Percentiles rank a stretch among this genome's conserved stretches.
phyloP scores from a whole-genome alignment of 139 green algal species.

The Volvox reticuliferus region DNA sequence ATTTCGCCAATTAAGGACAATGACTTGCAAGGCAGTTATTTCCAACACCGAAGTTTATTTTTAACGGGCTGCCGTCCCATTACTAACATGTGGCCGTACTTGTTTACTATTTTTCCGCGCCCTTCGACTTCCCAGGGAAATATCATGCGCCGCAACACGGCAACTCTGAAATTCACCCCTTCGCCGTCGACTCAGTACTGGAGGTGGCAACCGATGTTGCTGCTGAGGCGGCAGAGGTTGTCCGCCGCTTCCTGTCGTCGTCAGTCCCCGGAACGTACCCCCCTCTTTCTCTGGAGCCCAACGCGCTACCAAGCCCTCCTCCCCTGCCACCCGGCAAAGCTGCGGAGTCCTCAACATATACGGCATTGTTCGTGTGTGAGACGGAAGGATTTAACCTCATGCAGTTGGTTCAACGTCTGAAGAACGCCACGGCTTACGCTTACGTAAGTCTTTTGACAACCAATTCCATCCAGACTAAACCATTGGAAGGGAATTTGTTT shows the following conservation, averaged over 20 bases:
- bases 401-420: neutral
- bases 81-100: no score
- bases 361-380: neutral
- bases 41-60: no score
- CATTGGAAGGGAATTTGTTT: no score
- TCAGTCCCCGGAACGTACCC: neutral
- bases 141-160: neutral
- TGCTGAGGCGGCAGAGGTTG: neutral
- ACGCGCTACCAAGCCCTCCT: neutral
- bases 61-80: no score
- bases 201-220: neutral
- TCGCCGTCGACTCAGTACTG: neutral
- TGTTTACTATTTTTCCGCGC: no score
- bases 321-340: neutral
- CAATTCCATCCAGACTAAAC: no score
- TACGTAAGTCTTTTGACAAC: neutral
- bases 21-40: no score
- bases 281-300: neutral
- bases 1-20: no score
- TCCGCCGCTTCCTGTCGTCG: slow-evolving; percentile 23
- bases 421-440: neutral
- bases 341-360: neutral
- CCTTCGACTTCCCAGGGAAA: neutral
- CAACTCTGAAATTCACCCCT: neutral
- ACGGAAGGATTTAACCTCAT: neutral